These are phyloP conservation scores for Lachnellula hyalina DNA, from an alignment of 2,329 filamentous ascomycete genomes.

Conservation along the genomic window DNA sequence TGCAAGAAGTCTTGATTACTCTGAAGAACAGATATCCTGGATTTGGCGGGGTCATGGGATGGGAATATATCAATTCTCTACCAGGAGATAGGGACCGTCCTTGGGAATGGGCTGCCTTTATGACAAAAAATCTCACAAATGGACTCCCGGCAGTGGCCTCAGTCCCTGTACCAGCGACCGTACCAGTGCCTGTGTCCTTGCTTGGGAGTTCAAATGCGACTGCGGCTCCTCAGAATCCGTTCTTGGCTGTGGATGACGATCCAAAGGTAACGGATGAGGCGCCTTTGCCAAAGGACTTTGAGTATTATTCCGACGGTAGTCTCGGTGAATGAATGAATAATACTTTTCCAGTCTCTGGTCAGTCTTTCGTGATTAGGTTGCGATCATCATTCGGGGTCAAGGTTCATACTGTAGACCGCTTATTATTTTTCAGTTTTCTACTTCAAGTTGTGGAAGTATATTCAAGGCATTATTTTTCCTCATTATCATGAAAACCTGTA, in stretches of 20 bases:
- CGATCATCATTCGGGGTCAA: no score
- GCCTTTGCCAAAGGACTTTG: conserved; percentile 22
- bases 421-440: no score
- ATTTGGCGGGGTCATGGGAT: conserved; percentile 88
- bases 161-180: not conserved
- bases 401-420: no score
- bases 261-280: conserved; percentile 17
- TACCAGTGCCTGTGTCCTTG: not conserved
- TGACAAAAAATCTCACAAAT: conserved; percentile 36
- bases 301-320: conserved; percentile 26
- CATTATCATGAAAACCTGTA: no score
- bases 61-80: conserved; percentile 87
- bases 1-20: conserved; percentile 51
- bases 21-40: conserved; percentile 55
- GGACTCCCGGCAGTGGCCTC: not conserved
- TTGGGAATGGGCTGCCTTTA: conserved; percentile 72
- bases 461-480: no score
- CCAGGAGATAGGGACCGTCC: conserved; percentile 58
- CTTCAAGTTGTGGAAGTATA: no score
- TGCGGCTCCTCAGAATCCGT: conserved; percentile 5
- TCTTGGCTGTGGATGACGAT: conserved; percentile 18
- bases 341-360: not conserved
- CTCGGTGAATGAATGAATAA: conserved; percentile 12
- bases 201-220: not conserved
- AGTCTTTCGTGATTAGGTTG: no score